Base-by-base conservation (phyloP, 805 yeast species). In the Aciculoconidium aculeatum region DNA sequence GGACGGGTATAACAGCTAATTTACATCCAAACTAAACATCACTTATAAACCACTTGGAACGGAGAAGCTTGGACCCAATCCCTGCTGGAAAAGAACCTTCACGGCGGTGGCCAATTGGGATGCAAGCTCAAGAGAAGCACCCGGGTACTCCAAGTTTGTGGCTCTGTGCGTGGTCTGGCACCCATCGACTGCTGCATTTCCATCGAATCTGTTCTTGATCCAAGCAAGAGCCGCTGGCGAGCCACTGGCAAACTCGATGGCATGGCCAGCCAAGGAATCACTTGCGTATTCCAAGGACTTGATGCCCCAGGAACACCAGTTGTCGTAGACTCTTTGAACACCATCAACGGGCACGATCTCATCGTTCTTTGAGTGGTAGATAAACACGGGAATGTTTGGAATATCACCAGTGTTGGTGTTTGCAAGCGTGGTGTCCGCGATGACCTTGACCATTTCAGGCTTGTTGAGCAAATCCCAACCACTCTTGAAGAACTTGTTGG, bases 111-210 rank as follows among this genome's bases (percentile, higher is more conserved):
- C 21, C 19, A 18, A 22, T n/a, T n/a, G n/a, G n/a, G n/a, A n/a
- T n/a, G 20, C 11, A 5, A 26, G 22, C 10, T 11, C 19, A 13
- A 9, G 7, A 4, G 28, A 13, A 18, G 72, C 30, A 65, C 58
- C 32, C 62, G 51, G 40, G 59, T 49, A 45, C 58, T 75, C 34
- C 67, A 81, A 25, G 58, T 56, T 49, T 44, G 59, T 7, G 53
- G 51, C 36, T 64, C 78, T 36, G 59, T 55, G 78, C 72, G 28
- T 27, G 13, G 23, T 37, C 7, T 28, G 17, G 26, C 55, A 49
- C 3, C 53, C 52, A 3, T 25, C 10, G 8, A 42, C 32, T 3
- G 45, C 35, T 3, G 28, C 25, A 11, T 12, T 27, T 10, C 48
- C 47, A 4, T 32, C 26, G n/a, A 44, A 40, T 20, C 44, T 37